A percentile compares a stretch with the other conserved stretches of the same genome.
These are phyloP conservation scores for Podospora pseudoanserina DNA, from an alignment of 495 filamentous ascomycete genomes.

Conservation along the genomic window DNA sequence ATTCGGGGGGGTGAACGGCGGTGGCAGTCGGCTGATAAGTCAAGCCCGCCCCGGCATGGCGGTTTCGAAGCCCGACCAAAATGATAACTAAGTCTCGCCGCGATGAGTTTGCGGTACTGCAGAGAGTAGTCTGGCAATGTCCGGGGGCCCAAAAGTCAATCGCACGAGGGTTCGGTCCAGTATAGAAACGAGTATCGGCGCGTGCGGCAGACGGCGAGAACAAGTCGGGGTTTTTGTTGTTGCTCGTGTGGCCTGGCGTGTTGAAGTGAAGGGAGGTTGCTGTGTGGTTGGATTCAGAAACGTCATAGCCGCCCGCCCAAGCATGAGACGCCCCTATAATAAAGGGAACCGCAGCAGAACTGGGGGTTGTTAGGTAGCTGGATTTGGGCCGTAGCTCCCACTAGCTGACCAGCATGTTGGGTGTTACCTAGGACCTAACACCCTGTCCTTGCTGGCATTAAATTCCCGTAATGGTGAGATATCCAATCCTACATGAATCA, in stretches of 20 bases:
- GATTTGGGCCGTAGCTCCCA: neutral
- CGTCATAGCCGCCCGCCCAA: neutral
- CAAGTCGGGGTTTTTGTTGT: neutral
- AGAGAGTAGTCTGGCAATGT: neutral
- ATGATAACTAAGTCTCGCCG: neutral
- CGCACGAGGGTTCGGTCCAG: neutral
- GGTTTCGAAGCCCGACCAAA: neutral
- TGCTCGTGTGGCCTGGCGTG: neutral
- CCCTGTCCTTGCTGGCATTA: neutral
- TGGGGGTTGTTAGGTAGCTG: neutral
- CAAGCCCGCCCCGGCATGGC: constrained; percentile 5
- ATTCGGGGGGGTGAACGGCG: neutral
- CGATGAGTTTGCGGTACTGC: neutral
- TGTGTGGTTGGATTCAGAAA: constrained; percentile 5
- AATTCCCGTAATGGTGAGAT: neutral
- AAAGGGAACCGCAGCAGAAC: neutral
- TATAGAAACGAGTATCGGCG: neutral
- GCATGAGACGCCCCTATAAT: constrained; percentile 1
- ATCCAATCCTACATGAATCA: neutral
- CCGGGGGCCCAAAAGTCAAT: neutral
- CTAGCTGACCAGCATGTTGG: neutral
- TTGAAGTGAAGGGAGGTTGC: neutral
- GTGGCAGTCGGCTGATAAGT: neutral
- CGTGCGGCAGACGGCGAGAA: neutral
- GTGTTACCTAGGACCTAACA: neutral